Base-by-base conservation (phyloP, 2,329 filamentous ascomycete species). In the Colletotrichum higginsianum region DNA sequence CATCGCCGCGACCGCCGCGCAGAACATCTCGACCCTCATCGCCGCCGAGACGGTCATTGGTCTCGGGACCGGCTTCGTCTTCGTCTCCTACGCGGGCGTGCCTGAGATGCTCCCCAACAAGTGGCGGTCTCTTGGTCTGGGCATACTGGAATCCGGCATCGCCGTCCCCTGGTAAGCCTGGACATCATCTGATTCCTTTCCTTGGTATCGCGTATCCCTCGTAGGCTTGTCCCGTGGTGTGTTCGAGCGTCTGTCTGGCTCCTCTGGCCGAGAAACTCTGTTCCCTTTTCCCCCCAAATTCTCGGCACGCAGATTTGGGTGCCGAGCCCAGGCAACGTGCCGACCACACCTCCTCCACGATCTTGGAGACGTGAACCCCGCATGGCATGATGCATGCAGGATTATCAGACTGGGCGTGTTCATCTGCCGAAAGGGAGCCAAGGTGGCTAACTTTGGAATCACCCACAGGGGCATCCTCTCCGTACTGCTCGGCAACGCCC, bases 81-180 rank as follows among this genome's bases (percentile, higher is more conserved):
- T 81, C 42, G 79, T 80, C 9, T 75, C 76, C 2, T 81, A 80
- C 61, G 76, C 80, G 1, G 79, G 79, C 18, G 79, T 81, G 21
- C 73, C 75, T 9, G 80, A 81, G 74, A 64, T 81, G 66, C 74
- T 81, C 15, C 79, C 80, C 38, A 81, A 81, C 71, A 81, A 80
- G 69, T 81, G 79, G 67, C 76, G 79, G 62, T 61, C 47, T 26
- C 58, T 73, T 46, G 67, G 66, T 21, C 38, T 75, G 21, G 72
- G 72, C 12, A 73, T 73, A 26, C 44, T 73, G 38, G 72, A 73
- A 47, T 67, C 55, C n/a, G 72, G 72, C 46, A 73, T 73, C 49
- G 61, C 63, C 21, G 42, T 67, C 21, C 69, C 65, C 4, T 72
- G 72, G 61, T 66, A 38, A 66, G 73, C 80, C 66, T 75, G 74